Percentiles rank a stretch among this genome's conserved stretches.
phyloP scores from a whole-genome alignment of 1,284 basidiomycete species.

The Microbotryum lychnidis-dioicae region DNA sequence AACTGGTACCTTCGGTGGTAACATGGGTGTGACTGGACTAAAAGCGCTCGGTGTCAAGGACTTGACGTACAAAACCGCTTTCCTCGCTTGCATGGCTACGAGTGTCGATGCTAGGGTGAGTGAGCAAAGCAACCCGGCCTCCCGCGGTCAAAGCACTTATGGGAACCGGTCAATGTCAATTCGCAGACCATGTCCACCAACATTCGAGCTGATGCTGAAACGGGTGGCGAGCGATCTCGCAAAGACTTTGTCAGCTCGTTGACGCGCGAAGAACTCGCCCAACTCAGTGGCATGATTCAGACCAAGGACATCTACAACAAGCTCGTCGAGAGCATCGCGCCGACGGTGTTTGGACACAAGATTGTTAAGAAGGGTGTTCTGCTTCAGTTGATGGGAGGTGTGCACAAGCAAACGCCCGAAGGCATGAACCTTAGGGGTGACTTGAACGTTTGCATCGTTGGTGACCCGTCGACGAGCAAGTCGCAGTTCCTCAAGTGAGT shows the following conservation, averaged over 20 bases:
- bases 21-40: slow-evolving; percentile 83
- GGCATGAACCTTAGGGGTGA: slow-evolving; percentile 97
- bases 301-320: slow-evolving; percentile 89
- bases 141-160: no score
- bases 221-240: slow-evolving; percentile 55
- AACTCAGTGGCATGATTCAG: slow-evolving; percentile 87
- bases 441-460: slow-evolving; percentile 97
- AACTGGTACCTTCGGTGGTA: slow-evolving; percentile 56
- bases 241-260: slow-evolving; percentile 69
- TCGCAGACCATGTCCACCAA: slow-evolving; percentile 62
- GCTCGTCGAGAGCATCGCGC: slow-evolving; percentile 89
- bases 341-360: slow-evolving; percentile 96
- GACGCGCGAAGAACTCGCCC: slow-evolving; percentile 89
- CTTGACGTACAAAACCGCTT: slow-evolving; percentile 96
- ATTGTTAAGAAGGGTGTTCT: slow-evolving; percentile 97
- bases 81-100: slow-evolving; percentile 95
- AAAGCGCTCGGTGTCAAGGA: slow-evolving; percentile 93
- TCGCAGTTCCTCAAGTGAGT: slow-evolving; percentile 95
- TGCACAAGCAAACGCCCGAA: slow-evolving; percentile 92
- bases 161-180: not conserved
- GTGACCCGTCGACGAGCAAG: slow-evolving; percentile 93
- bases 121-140: slow-evolving; percentile 11
- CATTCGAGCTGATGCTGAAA: slow-evolving; percentile 75
- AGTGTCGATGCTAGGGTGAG: slow-evolving; percentile 75
- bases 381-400: slow-evolving; percentile 98